A percentile compares a stretch with the other conserved stretches of the same genome.
phyloP scores from a whole-genome alignment of 2,329 filamentous ascomycete genomes.

The Lachnellula hyalina region DNA sequence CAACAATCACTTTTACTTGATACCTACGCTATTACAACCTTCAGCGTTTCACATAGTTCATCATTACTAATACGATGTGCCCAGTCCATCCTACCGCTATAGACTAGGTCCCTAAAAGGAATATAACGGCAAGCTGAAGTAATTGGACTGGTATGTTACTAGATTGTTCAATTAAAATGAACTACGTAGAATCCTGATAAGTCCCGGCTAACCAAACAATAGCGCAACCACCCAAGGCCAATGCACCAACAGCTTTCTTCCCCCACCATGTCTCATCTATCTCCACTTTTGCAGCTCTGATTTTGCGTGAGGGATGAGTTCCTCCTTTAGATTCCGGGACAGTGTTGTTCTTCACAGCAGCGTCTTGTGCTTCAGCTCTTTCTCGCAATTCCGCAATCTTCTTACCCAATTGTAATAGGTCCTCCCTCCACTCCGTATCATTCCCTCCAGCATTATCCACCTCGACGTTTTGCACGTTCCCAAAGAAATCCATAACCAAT shows the following conservation, averaged over 20 bases:
- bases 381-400: slow-evolving; percentile 52
- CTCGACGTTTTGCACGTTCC: slow-evolving; percentile 96
- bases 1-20: too few relatives aligned
- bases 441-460: slow-evolving; percentile 50
- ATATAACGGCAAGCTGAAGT: background rate
- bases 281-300: slow-evolving; percentile 53
- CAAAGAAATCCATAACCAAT: slow-evolving; percentile 93
- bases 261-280: slow-evolving; percentile 63
- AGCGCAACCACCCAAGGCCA: slow-evolving; percentile 56
- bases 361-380: slow-evolving; percentile 28
- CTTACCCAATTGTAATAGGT: slow-evolving; percentile 70
- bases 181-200: slow-evolving; percentile 35
- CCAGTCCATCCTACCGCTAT: too few relatives aligned
- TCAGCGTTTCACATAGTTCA: background rate
- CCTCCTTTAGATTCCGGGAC: slow-evolving; percentile 14
- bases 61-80: background rate
- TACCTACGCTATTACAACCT: background rate
- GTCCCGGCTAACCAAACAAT: slow-evolving; percentile 55
- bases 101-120: background rate
- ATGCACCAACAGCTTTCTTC: slow-evolving; percentile 58
- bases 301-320: slow-evolving; percentile 29
- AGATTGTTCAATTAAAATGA: background rate
- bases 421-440: slow-evolving; percentile 59
- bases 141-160: background rate
- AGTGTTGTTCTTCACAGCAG: slow-evolving; percentile 22